phyloP scores from a whole-genome alignment of 2,329 filamentous ascomycete species.

The Dichotomopilus funicola region DNA sequence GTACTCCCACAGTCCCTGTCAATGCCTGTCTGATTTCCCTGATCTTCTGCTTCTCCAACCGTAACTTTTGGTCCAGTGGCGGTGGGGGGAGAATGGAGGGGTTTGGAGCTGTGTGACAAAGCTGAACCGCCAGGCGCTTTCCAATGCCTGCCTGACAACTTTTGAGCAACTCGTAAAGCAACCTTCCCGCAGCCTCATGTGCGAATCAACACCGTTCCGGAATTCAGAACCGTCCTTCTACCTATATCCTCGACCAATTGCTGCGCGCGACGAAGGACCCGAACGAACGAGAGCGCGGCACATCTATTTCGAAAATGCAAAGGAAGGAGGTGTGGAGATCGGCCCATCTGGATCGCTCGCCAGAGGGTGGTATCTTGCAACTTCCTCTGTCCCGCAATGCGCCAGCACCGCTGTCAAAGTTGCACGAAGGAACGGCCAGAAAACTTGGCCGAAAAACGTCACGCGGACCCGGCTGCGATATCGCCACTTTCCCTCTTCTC shows the following conservation, averaged over 20 bases:
- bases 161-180: no score
- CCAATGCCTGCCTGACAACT: no score
- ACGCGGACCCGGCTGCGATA: neutral
- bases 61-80: no score
- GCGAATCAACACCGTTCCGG: neutral
- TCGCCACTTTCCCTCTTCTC: neutral
- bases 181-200: neutral
- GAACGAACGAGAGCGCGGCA: neutral
- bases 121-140: no score
- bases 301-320: neutral
- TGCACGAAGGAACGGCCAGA: conserved; percentile 4
- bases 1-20: no score
- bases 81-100: no score
- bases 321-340: conserved; percentile 10
- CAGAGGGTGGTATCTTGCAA: conserved; percentile 7
- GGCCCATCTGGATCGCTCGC: conserved; percentile 13
- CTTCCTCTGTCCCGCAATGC: neutral
- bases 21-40: neutral
- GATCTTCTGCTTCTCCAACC: neutral
- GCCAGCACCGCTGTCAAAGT: conserved; percentile 1
- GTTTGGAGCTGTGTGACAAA: no score
- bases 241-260: conserved; percentile 5
- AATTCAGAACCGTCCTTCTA: neutral
- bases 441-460: conserved; percentile 6
- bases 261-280: neutral